phyloP scores from a whole-genome alignment of 1,284 basidiomycete genomes.

The Cutaneotrichosporon dermatis region DNA sequence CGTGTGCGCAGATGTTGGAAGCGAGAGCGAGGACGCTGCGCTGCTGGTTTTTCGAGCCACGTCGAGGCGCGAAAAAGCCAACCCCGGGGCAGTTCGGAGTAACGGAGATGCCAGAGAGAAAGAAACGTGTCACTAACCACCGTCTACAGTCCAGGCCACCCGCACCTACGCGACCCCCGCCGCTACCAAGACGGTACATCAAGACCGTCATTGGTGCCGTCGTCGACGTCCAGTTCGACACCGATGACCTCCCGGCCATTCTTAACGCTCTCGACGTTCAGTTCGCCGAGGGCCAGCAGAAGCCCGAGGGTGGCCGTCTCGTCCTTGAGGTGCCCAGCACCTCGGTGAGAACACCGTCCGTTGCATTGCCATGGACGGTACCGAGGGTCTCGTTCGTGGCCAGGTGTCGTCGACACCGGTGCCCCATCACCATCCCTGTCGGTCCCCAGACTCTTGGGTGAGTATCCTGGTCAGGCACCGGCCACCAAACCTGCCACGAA shows the following conservation, averaged over 20 bases:
- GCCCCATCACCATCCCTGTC: conserved; percentile 95
- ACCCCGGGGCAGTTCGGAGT: not conserved
- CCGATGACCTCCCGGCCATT: conserved; percentile 87
- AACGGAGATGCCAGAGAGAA: not conserved
- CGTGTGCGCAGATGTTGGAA: not conserved
- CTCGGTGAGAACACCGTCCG: conserved; percentile 98
- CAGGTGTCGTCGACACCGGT: conserved; percentile 94
- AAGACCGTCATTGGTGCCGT: conserved; percentile 98
- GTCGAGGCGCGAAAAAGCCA: not conserved
- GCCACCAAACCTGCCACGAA: not conserved
- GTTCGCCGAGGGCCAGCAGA: conserved; percentile 56
- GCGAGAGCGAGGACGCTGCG: not conserved
- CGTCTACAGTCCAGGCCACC: conserved; percentile 36
- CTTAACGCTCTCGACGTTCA: conserved; percentile 97
- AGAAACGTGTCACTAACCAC: conserved; percentile 7
- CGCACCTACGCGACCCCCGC: conserved; percentile 90
- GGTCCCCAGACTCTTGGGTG: conserved; percentile 81
- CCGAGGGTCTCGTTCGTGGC: conserved; percentile 98
- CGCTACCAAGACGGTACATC: conserved; percentile 64
- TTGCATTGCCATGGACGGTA: conserved; percentile 98
- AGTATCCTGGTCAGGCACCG: conserved; percentile 13
- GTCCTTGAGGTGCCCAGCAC: conserved; percentile 96
- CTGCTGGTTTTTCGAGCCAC: conserved; percentile 5
- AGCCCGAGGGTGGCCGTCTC: conserved; percentile 69
- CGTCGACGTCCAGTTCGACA: conserved; percentile 95